These are phyloP conservation scores for Paramecium tetraurelia DNA, from an alignment of 73 alveolate species.

Conservation along the genomic window DNA sequence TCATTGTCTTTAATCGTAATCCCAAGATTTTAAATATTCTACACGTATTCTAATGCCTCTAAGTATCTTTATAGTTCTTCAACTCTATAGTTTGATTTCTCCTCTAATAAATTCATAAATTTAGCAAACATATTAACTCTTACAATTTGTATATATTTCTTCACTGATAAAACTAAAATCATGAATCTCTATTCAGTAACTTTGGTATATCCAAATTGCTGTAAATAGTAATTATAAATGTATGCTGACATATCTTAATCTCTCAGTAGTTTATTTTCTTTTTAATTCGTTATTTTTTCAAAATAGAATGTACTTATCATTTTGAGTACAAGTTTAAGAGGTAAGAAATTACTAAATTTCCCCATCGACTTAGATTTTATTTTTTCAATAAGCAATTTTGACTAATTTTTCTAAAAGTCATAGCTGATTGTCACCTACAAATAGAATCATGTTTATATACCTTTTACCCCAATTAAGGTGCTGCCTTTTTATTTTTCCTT, in stretches of 20 bases:
- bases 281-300: conserved; percentile 6
- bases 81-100: conserved; percentile 20
- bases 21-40: conserved; percentile 19
- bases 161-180: conserved; percentile 22
- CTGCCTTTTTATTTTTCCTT: neutral
- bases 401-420: conserved; percentile 35
- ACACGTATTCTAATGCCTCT: conserved; percentile 39
- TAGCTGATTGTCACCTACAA: neutral
- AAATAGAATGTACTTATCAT: conserved; percentile 20
- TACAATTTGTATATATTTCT: conserved; percentile 28
- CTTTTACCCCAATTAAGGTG: conserved; percentile 33
- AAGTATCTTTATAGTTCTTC: conserved; percentile 46
- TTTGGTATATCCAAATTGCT: conserved; percentile 48
- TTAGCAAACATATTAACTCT: conserved; percentile 53
- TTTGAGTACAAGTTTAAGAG: conserved; percentile 43
- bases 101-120: conserved; percentile 48
- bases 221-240: conserved; percentile 36
- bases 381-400: conserved; percentile 38
- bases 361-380: conserved; percentile 30
- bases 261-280: conserved; percentile 33
- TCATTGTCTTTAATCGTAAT: conserved; percentile 33
- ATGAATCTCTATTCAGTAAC: conserved; percentile 51
- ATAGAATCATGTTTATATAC: neutral
- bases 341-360: conserved; percentile 41
- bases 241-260: conserved; percentile 50